Evolutionary conservation across 352 stramenopile genomes (phyloP), one percentile per base, ranked within the genome.

Genomic region (Phytophthora vignae): DNA sequence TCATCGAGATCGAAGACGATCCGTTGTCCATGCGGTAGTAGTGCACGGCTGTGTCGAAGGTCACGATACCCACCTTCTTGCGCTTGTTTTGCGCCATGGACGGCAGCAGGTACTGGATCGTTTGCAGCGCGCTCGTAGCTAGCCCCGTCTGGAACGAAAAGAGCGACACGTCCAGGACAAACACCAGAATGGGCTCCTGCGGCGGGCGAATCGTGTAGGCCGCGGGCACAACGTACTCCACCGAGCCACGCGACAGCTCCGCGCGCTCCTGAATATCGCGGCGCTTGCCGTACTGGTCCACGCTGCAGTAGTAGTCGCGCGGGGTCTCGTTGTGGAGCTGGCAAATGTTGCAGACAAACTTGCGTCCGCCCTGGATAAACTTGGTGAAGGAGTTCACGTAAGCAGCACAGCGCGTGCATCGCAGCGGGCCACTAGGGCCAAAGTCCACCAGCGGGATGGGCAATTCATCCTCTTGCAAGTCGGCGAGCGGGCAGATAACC

Each of bases 281-380:
- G 3, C 90, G 90, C 10, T 85, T 88, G 33, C 90, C 90, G 46
- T 94, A 91, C 69, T 94, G 88, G 69, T 97, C 91, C 71, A 95
- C 85, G 54, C 80, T 90, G 83, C 90, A 95, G 69, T 96, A 94
- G 67, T 97, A 97, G 49, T 96, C 85, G 1, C 87, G 83, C 10
- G 90, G 88, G 6, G 90, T 93, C 63, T 96, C 85, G 73, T 96
- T 97, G 66, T 87, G 71, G 4, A 95, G 82, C 60, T 82, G 77
- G 66, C 91, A 97, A 64, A 97, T 93, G 77, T 97, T 96, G 82
- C 91, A 97, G 27, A 94, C 85, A 67, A 96, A 97, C 68, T 93
- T 92, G 67, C 84, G 83, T 1, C 88, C 90, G 54, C 79, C 86
- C 63, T 97, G 82, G 53, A 94, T 91, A 71, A 95, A 97, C 67